phyloP scores from a whole-genome alignment of 2,329 filamentous ascomycete genomes.

The Periconia digitata region DNA sequence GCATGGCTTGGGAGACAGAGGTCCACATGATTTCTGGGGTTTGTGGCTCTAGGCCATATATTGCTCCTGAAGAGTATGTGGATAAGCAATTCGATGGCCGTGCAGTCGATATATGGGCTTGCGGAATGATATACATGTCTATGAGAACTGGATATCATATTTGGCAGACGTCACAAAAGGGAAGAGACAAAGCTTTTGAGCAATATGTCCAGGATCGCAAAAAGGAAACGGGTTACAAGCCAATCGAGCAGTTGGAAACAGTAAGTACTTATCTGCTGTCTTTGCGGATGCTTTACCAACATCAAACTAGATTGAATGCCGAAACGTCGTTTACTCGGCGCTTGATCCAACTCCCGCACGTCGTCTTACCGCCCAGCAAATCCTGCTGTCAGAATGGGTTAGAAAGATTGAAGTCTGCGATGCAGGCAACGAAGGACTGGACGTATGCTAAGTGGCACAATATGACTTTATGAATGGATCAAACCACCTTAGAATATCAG shows the following conservation, averaged over 20 bases:
- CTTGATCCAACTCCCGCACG: constrained; percentile 90
- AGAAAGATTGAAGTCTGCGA: constrained; percentile 97
- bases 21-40: constrained; percentile 97
- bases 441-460: too few relatives aligned
- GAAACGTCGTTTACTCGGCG: constrained; percentile 98
- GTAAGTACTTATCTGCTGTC: constrained; percentile 58
- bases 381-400: constrained; percentile 98
- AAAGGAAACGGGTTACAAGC: constrained; percentile 93
- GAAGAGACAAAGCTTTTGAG: constrained; percentile 96
- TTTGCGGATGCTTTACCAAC: constrained; percentile 16
- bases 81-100: constrained; percentile 96
- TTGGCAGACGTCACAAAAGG: constrained; percentile 95
- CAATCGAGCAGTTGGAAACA: constrained; percentile 91
- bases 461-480: too few relatives aligned
- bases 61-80: constrained; percentile 93
- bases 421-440: constrained; percentile 95
- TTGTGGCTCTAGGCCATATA: constrained; percentile 95
- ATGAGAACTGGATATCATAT: constrained; percentile 96
- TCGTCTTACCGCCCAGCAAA: constrained; percentile 92
- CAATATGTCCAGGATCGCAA: constrained; percentile 90
- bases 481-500: too few relatives aligned
- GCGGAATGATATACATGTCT: constrained; percentile 99
- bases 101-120: constrained; percentile 98
- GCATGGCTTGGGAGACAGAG: constrained; percentile 99
- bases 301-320: constrained; percentile 76